Evolutionary conservation across 768 basidiomycete species (phyloP).

Genomic region (Phanerochaete carnosa): DNA sequence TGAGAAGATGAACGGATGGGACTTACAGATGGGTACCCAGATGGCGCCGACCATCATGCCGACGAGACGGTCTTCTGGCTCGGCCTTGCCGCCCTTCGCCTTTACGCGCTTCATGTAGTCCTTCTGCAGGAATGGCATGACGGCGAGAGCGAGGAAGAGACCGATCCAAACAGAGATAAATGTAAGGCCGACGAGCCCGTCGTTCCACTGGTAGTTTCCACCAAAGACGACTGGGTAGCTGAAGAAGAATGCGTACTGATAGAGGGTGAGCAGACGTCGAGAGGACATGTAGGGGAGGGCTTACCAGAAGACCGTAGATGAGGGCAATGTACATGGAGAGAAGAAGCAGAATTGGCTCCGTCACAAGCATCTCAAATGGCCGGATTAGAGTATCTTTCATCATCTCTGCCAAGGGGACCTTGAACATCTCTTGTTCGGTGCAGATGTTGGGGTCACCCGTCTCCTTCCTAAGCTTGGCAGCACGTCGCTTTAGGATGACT

Average conservation of each 20-base stretch:
- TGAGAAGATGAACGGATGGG: not conserved
- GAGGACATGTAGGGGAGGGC: conserved; percentile 30
- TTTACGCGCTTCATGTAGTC: conserved; percentile 29
- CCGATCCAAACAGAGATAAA: conserved; percentile 41
- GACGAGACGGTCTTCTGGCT: conserved; percentile 39
- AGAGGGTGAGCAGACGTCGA: conserved; percentile 14
- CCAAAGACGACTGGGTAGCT: conserved; percentile 37
- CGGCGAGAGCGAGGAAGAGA: conserved; percentile 29
- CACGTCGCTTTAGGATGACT: conserved; percentile 36
- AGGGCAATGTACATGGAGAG: conserved; percentile 44
- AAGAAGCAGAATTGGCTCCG: conserved; percentile 43
- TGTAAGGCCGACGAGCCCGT: conserved; percentile 35
- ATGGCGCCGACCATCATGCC: conserved; percentile 37
- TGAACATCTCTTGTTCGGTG: conserved; percentile 41
- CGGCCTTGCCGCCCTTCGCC: conserved; percentile 34
- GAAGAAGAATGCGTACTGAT: conserved; percentile 32
- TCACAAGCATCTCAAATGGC: conserved; percentile 42
- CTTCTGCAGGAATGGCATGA: conserved; percentile 33
- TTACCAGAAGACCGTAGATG: conserved; percentile 36
- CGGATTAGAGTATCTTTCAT: conserved; percentile 37
- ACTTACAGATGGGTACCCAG: conserved; percentile 29
- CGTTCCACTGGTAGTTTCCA: conserved; percentile 33
- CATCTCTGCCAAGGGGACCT: conserved; percentile 31
- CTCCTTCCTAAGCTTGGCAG: conserved; percentile 34
- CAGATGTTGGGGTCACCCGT: conserved; percentile 32